Conservation (phyloP, 495 filamentous ascomycete species). For the Penicillium flavigenum region DNA sequence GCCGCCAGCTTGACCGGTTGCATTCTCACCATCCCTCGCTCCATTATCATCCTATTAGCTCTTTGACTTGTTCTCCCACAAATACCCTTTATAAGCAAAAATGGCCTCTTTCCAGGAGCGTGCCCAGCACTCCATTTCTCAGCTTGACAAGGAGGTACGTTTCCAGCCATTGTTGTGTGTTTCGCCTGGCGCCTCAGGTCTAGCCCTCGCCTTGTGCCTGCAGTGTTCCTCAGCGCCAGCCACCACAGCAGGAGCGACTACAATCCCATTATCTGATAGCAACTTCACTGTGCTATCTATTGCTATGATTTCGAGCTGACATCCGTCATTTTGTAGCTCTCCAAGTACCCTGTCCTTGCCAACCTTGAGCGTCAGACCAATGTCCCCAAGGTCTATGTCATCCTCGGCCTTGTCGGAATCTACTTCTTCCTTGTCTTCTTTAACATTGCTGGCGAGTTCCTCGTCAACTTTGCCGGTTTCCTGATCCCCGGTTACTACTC, state of each 20-base stretch:
- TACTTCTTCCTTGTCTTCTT: constrained; percentile 99
- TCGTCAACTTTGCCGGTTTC: constrained; percentile 96
- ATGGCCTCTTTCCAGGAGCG: constrained; percentile 85
- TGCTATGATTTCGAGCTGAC: constrained; percentile 23
- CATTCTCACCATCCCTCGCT: constrained; percentile 33
- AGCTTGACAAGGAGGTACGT: constrained; percentile 97
- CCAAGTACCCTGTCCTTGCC: constrained; percentile 91
- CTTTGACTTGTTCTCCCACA: constrained; percentile 8
- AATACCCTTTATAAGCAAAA: constrained; percentile 26
- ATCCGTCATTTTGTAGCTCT: constrained; percentile 61
- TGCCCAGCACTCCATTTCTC: constrained; percentile 80
- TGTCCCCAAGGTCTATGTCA: constrained; percentile 92
- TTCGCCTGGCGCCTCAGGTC: constrained; percentile 27
- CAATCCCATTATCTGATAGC: background rate
- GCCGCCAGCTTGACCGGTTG: constrained; percentile 30
- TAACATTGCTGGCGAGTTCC: constrained; percentile 95
- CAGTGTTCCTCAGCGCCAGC: constrained; percentile 16
- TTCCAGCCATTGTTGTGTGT: constrained; percentile 30
- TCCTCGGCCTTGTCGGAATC: constrained; percentile 77
- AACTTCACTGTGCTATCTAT: background rate
- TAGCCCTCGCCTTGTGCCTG: constrained; percentile 21
- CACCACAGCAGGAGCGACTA: constrained; percentile 6
- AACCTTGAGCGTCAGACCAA: constrained; percentile 96
- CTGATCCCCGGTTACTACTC: constrained; percentile 95
- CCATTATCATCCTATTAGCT: constrained; percentile 16